Evolutionary conservation across 768 basidiomycete genomes (phyloP), one percentile per base, ranked within the genome.

Genomic region (Leccinum subtestaceum): DNA sequence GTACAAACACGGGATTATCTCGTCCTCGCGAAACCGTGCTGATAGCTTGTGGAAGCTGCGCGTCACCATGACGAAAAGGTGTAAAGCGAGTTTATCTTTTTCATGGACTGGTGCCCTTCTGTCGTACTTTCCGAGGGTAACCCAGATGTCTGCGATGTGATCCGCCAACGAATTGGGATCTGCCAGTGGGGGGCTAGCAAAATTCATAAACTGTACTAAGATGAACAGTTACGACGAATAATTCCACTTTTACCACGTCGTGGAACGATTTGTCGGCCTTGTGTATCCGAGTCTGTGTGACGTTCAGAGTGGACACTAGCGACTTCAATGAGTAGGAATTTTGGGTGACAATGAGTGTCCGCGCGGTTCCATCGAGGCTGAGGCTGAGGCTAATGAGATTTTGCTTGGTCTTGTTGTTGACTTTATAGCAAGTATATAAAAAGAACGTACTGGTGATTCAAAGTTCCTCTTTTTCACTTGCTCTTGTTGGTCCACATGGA

Each of bases 401-500:
- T 27, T 27, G 27, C 27, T 27, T 27, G 27, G 27, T 27, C 27
- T 27, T 27, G 27, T 27, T 27, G 27, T 27, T 8, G 27, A 27
- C 27, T 27, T 27, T 27, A 27, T 27, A 27, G 27, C 27, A 27
- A 27, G 27, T 32, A 11, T 11, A 34, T 34, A 34, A 34, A 34
- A 13, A 27, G 27, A 8, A 34, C 34, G 34, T 34, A 6, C 27
- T 27, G 8, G 27, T 27, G 27, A 27, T 27, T 27, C 27, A 27
- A 27, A 27, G 27, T 27, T 13, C 34, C 34, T 13, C 12, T 13
- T 15, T 36, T 36, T 17, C 17, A n/a, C 38, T n/a, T 40, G 40
- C n/a, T n/a, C n/a, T n/a, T 40, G 40, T 40, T 0, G 9, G 17
- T 40, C 40, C 38, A n/a, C 34, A 69, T 68, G 66, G 58, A 70